Conservation (phyloP, 1,284 basidiomycete species). For the Inonotus obliquus region DNA sequence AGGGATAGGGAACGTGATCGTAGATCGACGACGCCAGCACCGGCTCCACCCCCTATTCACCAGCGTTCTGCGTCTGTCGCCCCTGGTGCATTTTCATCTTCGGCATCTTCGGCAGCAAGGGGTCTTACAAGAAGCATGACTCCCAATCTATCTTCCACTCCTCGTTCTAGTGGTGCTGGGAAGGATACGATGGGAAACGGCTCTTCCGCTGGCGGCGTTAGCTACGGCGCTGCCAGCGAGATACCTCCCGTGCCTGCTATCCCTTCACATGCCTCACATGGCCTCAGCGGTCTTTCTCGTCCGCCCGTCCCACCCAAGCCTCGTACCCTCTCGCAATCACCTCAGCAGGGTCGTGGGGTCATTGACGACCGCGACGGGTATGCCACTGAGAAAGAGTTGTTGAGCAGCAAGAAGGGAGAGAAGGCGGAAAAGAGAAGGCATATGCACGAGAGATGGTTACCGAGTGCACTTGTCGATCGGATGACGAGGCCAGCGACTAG, state of each 20-base stretch:
- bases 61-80: conserved; percentile 18
- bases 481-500: conserved; percentile 14
- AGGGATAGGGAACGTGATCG: neutral
- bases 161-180: neutral
- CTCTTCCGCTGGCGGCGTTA: conserved; percentile 17
- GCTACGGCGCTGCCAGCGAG: neutral
- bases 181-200: conserved; percentile 14
- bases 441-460: conserved; percentile 15
- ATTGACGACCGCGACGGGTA: conserved; percentile 16
- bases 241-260: conserved; percentile 3
- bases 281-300: conserved; percentile 2
- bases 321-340: conserved; percentile 12
- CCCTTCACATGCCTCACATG: neutral
- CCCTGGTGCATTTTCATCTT: conserved; percentile 1
- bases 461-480: conserved; percentile 2
- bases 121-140: conserved; percentile 5
- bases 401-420: neutral
- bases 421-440: conserved; percentile 13
- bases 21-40: conserved; percentile 16
- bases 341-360: neutral
- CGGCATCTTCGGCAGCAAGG: neutral
- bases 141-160: neutral
- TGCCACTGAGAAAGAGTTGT: conserved; percentile 1
- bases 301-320: conserved; percentile 19
- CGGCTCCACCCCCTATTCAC: too few species aligned